A percentile compares a stretch with the other conserved stretches of the same genome.
These are phyloP conservation scores for Candida smagusa DNA, from an alignment of 1,139 yeast species.

Conservation along the genomic window DNA sequence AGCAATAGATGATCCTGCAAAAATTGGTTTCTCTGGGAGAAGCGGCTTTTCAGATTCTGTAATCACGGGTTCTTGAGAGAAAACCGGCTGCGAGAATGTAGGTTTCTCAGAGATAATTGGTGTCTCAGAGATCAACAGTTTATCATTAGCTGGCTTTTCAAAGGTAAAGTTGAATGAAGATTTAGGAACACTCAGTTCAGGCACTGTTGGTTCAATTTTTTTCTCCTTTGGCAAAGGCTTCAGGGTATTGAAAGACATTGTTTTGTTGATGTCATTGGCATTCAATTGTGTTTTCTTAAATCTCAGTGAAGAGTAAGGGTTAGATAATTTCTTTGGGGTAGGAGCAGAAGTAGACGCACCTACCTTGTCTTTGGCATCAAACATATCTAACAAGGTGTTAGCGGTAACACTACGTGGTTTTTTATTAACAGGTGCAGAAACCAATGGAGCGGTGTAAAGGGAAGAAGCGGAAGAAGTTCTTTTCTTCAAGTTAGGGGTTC, in stretches of 20 bases:
- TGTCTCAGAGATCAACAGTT: neutral
- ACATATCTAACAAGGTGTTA: conserved; percentile 56
- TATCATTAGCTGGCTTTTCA: neutral
- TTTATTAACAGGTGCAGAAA: neutral
- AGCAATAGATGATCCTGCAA: neutral
- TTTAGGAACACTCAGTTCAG: conserved; percentile 5
- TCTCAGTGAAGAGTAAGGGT: conserved; percentile 46
- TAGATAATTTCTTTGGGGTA: conserved; percentile 37
- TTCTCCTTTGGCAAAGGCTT: conserved; percentile 19
- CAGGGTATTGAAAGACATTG: conserved; percentile 35
- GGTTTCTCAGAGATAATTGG: neutral
- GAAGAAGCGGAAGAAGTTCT: neutral
- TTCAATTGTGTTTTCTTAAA: conserved; percentile 16
- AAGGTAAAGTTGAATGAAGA: conserved; percentile 6
- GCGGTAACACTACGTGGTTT: conserved; percentile 61
- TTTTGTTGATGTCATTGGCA: conserved; percentile 37
- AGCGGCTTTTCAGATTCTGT: neutral
- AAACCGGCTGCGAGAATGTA: neutral
- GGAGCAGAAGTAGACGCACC: conserved; percentile 14
- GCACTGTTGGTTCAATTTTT: neutral
- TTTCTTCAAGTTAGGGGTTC: conserved; percentile 22
- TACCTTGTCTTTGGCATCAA: conserved; percentile 33
- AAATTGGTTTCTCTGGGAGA: conserved; percentile 2
- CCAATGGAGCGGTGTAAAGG: conserved; percentile 1
- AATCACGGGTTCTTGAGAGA: neutral